A percentile compares a stretch with the other conserved stretches of the same genome.
phyloP scores from a whole-genome alignment of 1,284 basidiomycete species.

The Cutaneotrichosporon daszewskae region DNA sequence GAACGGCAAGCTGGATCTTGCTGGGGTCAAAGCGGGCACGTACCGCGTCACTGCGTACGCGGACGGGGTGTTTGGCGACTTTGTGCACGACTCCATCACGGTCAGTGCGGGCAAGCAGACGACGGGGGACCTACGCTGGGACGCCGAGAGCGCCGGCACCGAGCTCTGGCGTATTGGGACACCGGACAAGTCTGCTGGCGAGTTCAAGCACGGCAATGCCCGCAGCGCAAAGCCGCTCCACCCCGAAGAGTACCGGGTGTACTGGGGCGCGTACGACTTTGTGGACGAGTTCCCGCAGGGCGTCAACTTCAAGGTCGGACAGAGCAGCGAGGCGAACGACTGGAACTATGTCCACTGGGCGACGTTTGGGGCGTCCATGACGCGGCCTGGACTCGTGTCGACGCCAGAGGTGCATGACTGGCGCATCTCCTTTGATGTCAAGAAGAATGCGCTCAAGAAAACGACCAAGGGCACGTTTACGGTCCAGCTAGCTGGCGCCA shows the following conservation, averaged over 20 bases:
- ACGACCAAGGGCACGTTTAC: constrained; percentile 21
- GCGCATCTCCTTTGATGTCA: constrained; percentile 24
- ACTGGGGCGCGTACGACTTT: constrained; percentile 33
- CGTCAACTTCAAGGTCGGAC: constrained; percentile 27
- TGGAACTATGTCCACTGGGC: constrained; percentile 32
- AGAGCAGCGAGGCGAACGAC: constrained; percentile 21
- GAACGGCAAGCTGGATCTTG: constrained; percentile 23
- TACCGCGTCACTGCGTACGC: constrained; percentile 39
- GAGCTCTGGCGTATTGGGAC: constrained; percentile 36
- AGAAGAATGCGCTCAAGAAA: constrained; percentile 6
- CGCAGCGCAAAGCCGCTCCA: constrained; percentile 20
- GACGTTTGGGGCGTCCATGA: constrained; percentile 20
- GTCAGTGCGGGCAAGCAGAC: constrained; percentile 20
- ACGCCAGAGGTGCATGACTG: constrained; percentile 25
- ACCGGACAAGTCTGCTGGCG: constrained; percentile 27
- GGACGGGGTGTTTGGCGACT: constrained; percentile 35
- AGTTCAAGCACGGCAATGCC: constrained; percentile 27
- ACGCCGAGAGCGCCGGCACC: constrained; percentile 22
- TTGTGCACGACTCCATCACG: constrained; percentile 24
- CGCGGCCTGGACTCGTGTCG: constrained; percentile 6
- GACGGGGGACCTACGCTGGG: constrained; percentile 17
- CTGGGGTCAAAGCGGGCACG: constrained; percentile 30
- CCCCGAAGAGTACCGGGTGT: constrained; percentile 25
- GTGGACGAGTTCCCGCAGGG: constrained; percentile 30
- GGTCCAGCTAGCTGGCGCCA: constrained; percentile 24